Percentiles rank a stretch among this genome's conserved stretches.
Evolutionary conservation across 2,329 filamentous ascomycete species (phyloP).

Genomic region (Claviceps citrina): DNA sequence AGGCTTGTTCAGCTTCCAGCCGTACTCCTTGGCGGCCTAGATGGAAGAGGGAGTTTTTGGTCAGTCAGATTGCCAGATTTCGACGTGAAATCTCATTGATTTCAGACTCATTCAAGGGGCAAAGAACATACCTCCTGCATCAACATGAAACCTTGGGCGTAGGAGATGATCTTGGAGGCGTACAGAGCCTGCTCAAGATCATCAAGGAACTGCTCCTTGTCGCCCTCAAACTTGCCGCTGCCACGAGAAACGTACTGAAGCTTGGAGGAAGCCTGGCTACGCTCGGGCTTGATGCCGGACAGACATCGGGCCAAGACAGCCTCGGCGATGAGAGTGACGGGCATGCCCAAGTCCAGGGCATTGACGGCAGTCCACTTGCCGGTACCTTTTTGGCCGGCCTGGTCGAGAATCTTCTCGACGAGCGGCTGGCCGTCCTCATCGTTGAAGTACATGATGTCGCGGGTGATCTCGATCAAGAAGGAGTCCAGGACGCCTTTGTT

Average conservation of each 20-base stretch:
- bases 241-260: slow-evolving; percentile 57
- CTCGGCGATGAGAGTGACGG: slow-evolving; percentile 94
- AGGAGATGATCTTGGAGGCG: slow-evolving; percentile 99
- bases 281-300: slow-evolving; percentile 88
- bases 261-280: slow-evolving; percentile 62
- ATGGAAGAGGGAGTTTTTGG: slow-evolving; percentile 1
- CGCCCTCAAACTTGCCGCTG: slow-evolving; percentile 64
- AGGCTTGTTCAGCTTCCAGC: slow-evolving; percentile 99
- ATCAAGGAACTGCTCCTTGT: slow-evolving; percentile 85
- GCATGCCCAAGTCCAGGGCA: slow-evolving; percentile 94
- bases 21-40: slow-evolving; percentile 85
- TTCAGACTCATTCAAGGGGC: no score
- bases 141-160: slow-evolving; percentile 99
- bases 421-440: slow-evolving; percentile 83
- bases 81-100: no score
- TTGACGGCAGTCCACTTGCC: slow-evolving; percentile 99
- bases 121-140: slow-evolving; percentile 70
- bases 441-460: slow-evolving; percentile 96
- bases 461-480: slow-evolving; percentile 98
- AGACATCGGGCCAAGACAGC: slow-evolving; percentile 90
- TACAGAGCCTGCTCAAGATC: slow-evolving; percentile 98
- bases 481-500: slow-evolving; percentile 98
- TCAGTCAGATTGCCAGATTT: no score
- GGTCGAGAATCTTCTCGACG: slow-evolving; percentile 97
- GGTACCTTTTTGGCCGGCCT: slow-evolving; percentile 97